A percentile compares a stretch with the other conserved stretches of the same genome.
phyloP scores from a whole-genome alignment of 2,329 filamentous ascomycete species.

The Aspergillus sp. region DNA sequence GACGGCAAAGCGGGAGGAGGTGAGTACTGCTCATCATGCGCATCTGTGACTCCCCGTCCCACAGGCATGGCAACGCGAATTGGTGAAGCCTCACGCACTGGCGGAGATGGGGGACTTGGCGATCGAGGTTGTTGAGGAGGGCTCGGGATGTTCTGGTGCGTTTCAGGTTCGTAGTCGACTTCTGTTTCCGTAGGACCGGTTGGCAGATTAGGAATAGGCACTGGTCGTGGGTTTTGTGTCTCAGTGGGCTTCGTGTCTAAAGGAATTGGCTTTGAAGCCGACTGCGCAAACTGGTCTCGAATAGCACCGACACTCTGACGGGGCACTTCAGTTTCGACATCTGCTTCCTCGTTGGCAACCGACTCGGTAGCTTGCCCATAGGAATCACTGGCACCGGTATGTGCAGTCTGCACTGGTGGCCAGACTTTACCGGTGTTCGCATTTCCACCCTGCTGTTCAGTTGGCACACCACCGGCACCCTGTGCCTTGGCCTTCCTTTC shows the following conservation, averaged over 20 bases:
- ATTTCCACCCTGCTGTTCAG: constrained; percentile 61
- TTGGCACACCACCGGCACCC: constrained; percentile 45
- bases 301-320: constrained; percentile 65
- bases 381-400: constrained; percentile 53
- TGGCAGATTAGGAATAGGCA: constrained; percentile 72
- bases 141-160: constrained; percentile 27
- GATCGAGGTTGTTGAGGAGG: constrained; percentile 42
- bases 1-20: constrained; percentile 50
- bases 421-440: constrained; percentile 77
- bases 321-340: constrained; percentile 49
- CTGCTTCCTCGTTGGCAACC: constrained; percentile 39
- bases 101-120: constrained; percentile 45
- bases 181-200: constrained; percentile 48
- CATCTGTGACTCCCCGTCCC: constrained; percentile 50
- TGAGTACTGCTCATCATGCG: constrained; percentile 35
- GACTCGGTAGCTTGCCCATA: constrained; percentile 60
- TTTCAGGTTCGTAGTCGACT: constrained; percentile 39
- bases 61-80: constrained; percentile 84
- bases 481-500: constrained; percentile 88
- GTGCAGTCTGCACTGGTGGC: constrained; percentile 71
- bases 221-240: constrained; percentile 60
- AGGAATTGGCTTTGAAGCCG: constrained; percentile 44
- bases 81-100: constrained; percentile 59
- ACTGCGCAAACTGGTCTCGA: constrained; percentile 74
- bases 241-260: constrained; percentile 55